Evolutionary conservation across 176 grass and related monocot genomes (phyloP).

Genomic region (Carex littledalei): DNA sequence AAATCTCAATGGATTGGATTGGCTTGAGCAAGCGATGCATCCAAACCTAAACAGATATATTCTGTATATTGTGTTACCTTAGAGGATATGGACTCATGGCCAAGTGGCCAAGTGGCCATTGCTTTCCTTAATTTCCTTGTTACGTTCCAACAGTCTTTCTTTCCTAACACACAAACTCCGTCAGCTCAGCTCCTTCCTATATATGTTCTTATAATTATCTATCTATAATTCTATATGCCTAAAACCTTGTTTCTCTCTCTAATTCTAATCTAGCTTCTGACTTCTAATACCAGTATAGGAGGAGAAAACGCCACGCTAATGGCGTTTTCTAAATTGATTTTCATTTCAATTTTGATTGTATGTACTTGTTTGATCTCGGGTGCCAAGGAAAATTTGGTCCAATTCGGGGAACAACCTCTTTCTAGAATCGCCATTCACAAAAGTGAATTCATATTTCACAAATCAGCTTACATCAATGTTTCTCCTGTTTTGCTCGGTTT

Average conservation of each 20-base stretch:
- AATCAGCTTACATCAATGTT: conserved; percentile 44
- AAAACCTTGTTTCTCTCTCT: background rate
- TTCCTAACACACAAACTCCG: background rate
- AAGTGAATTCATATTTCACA: conserved; percentile 35
- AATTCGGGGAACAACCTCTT: conserved; percentile 52
- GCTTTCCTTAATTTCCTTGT: background rate
- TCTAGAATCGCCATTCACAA: conserved; percentile 73
- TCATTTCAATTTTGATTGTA: background rate
- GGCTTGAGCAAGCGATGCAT: too few relatives aligned
- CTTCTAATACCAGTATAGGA: background rate
- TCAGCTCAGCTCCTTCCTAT: background rate
- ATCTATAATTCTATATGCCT: background rate
- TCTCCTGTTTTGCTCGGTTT: conserved; percentile 58
- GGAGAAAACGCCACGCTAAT: background rate
- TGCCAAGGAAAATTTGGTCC: background rate
- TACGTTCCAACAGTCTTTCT: background rate
- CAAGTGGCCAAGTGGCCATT: background rate
- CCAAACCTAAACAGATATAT: too few relatives aligned
- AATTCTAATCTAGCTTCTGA: background rate
- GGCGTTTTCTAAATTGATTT: background rate
- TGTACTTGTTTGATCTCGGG: background rate
- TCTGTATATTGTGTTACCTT: too few relatives aligned
- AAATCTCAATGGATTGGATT: too few relatives aligned
- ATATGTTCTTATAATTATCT: background rate
- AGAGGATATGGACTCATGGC: too few relatives aligned